These are phyloP conservation scores for Camellia sinensis DNA, from an alignment of 148 eudicot species.

Conservation along the genomic window DNA sequence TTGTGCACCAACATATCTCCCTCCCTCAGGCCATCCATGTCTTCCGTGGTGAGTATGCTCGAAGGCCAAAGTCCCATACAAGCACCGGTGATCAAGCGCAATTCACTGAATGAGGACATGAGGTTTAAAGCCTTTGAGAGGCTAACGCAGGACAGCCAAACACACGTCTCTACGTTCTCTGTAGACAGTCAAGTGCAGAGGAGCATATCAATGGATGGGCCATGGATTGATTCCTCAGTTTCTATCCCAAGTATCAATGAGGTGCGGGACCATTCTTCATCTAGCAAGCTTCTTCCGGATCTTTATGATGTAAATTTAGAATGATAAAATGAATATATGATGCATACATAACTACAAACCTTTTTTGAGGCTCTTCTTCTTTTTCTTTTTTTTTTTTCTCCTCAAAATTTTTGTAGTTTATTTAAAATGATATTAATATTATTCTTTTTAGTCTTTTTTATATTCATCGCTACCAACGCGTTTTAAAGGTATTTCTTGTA, in stretches of 20 bases:
- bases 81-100: slow-evolving; percentile 46
- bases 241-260: slow-evolving; percentile 29
- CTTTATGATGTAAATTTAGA: slow-evolving; percentile 20
- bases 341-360: neutral
- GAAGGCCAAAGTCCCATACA: slow-evolving; percentile 55
- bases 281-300: slow-evolving; percentile 31
- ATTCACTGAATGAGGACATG: slow-evolving; percentile 25
- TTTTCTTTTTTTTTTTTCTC: neutral
- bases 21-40: slow-evolving; percentile 68
- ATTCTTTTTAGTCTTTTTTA: neutral
- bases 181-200: slow-evolving; percentile 26
- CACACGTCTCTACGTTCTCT: slow-evolving; percentile 34
- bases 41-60: slow-evolving; percentile 61
- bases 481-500: no score
- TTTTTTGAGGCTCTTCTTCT: neutral
- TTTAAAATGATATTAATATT: neutral
- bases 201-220: slow-evolving; percentile 49
- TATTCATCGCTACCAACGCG: no score
- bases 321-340: no score
- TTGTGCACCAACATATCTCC: slow-evolving; percentile 70
- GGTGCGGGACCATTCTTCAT: slow-evolving; percentile 2
- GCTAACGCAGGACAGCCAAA: slow-evolving; percentile 41
- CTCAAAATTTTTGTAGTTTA: neutral
- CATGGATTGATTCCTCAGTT: slow-evolving; percentile 43
- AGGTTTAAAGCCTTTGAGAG: slow-evolving; percentile 46